Conservation (phyloP, 768 basidiomycete species). For the Clavulina sp. region DNA sequence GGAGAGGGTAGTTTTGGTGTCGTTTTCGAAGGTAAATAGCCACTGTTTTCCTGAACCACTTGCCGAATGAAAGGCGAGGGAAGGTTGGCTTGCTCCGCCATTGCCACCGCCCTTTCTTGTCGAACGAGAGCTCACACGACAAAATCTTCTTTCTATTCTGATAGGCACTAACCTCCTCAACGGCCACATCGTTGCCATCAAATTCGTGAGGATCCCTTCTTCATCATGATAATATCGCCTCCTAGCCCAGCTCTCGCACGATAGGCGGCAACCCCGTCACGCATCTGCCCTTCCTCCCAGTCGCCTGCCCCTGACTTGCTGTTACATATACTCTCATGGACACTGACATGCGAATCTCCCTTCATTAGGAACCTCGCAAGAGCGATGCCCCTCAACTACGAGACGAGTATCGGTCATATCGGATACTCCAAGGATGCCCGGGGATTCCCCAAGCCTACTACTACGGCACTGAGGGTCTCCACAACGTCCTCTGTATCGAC, state of each 20-base stretch:
- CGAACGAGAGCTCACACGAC: conserved; percentile 1
- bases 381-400: conserved; percentile 94
- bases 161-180: conserved; percentile 73
- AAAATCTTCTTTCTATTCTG: neutral
- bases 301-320: no score
- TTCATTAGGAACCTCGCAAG: conserved; percentile 90
- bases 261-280: no score
- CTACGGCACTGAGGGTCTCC: conserved; percentile 95
- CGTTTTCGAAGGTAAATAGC: conserved; percentile 72
- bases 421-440: conserved; percentile 84
- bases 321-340: neutral
- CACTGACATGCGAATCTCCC: conserved; percentile 9
- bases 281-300: no score
- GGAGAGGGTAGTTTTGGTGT: conserved; percentile 99
- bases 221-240: neutral
- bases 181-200: conserved; percentile 75
- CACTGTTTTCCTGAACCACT: neutral
- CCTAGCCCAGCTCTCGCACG: neutral
- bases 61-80: no score
- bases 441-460: conserved; percentile 97
- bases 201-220: conserved; percentile 52
- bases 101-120: neutral
- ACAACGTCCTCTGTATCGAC: conserved; percentile 68
- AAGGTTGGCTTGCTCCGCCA: no score
- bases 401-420: conserved; percentile 94